Base-by-base conservation (phyloP, 306 rosid species). In the Cicer chorassanicum region DNA sequence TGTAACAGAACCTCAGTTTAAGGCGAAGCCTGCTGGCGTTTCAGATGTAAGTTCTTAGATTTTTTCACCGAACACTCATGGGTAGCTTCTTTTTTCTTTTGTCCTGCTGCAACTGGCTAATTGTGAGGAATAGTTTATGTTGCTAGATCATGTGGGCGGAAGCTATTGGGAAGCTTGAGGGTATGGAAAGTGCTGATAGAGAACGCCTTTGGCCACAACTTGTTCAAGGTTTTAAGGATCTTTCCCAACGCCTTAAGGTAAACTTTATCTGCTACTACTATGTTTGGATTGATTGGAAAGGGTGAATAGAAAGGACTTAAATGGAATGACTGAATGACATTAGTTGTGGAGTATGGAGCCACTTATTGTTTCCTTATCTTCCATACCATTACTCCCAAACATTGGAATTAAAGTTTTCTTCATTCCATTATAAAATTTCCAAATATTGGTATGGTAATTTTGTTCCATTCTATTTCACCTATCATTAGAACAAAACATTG, bases 61-160 rank as follows among this genome's bases (percentile, higher is more conserved):
- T 70, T 65, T 16, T 6, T 14, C 50, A 49, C 49, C 53, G 1
- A 11, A 14, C 29, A 5, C 15, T 53, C 14, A 56, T 62, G 21
- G 21, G 29, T 1, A 9, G 72, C 1, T 78, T 60, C 60, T 29
- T 80, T 74, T 57, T 66, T 24, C 59, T 19, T 16, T 4, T 21
- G 44, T 36, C 44, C 8, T 12, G 21, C 8, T 12, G 21, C 34
- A 45, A 45, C 39, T 14, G 72, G 74, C 92, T 88, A 78, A 90
- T 60, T 84, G 8, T 70, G 77, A 82, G 76, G 81, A 84, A 78
- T 88, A 86, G 95, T 90, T 95, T 89, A 64, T 76, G 45, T 86
- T 88, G 84, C 70, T 85, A 95, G 99, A 92, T 92, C 75, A 92
- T 95, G 98, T 95, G 99, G 99, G 99, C 98, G n/a, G 99, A 95